phyloP scores from a whole-genome alignment of 805 yeast genomes.

The Candida nemodendra region DNA sequence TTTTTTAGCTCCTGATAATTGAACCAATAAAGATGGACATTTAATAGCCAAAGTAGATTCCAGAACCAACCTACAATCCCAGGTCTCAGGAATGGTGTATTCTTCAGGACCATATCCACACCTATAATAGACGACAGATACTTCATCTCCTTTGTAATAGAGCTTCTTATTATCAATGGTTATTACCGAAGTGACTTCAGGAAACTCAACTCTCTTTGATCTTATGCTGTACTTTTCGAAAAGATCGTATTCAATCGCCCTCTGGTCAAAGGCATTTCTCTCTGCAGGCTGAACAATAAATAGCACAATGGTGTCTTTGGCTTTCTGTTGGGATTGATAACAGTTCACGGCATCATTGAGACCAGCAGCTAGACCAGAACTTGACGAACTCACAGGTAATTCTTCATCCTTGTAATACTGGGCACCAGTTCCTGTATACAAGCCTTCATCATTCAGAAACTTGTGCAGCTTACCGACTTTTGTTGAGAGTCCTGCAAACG shows the following conservation, averaged over 20 bases:
- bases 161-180: slow-evolving; percentile 49
- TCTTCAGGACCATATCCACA: slow-evolving; percentile 87
- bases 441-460: slow-evolving; percentile 58
- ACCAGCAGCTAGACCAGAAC: slow-evolving; percentile 60
- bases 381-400: slow-evolving; percentile 66
- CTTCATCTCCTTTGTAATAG: slow-evolving; percentile 59
- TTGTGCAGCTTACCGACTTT: slow-evolving; percentile 76
- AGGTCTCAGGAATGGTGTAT: slow-evolving; percentile 60
- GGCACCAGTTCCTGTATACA: slow-evolving; percentile 43
- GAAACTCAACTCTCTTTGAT: slow-evolving; percentile 66
- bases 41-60: slow-evolving; percentile 82
- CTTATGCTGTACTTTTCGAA: slow-evolving; percentile 54
- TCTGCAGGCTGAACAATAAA: slow-evolving; percentile 84
- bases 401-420: slow-evolving; percentile 46
- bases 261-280: slow-evolving; percentile 88
- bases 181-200: slow-evolving; percentile 49
- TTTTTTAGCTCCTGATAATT: slow-evolving; percentile 90
- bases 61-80: slow-evolving; percentile 73
- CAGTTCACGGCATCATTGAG: slow-evolving; percentile 62
- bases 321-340: slow-evolving; percentile 42
- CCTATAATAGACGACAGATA: slow-evolving; percentile 87
- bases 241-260: slow-evolving; percentile 73
- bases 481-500: slow-evolving; percentile 87
- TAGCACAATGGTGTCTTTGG: slow-evolving; percentile 53
- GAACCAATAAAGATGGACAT: slow-evolving; percentile 88